Evolutionary conservation across 2,329 filamentous ascomycete species (phyloP).

Genomic region (Trichoderma endophyticum): DNA sequence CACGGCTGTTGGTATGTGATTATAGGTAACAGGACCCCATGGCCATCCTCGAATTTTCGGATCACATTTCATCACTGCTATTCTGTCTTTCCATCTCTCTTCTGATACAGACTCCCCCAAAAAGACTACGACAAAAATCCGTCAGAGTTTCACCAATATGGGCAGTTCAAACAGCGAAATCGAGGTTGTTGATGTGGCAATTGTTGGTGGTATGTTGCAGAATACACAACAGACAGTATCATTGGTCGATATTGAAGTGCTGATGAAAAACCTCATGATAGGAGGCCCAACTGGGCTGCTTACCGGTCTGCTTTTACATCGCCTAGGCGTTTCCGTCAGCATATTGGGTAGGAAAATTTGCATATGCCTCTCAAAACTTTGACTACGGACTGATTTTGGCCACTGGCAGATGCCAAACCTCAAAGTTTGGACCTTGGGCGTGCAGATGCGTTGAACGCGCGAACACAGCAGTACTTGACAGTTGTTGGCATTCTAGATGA

Average conservation of each 20-base stretch:
- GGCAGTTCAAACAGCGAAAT: neutral
- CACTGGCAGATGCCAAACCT: constrained; percentile 36
- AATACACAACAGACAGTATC: neutral
- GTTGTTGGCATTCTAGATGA: constrained; percentile 43
- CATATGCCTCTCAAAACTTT: neutral
- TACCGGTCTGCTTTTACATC: constrained; percentile 41
- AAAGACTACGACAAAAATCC: neutral
- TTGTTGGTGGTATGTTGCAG: constrained; percentile 35
- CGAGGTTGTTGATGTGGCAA: constrained; percentile 33
- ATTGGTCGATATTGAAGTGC: neutral
- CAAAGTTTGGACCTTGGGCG: constrained; percentile 40
- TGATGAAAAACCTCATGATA: constrained; percentile 12
- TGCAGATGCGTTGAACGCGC: constrained; percentile 48
- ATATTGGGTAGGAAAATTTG: constrained; percentile 32
- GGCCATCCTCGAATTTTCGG: neutral
- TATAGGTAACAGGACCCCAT: neutral
- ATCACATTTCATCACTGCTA: neutral
- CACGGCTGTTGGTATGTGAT: neutral
- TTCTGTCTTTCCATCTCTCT: neutral
- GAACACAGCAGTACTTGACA: constrained; percentile 48
- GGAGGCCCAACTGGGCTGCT: constrained; percentile 40
- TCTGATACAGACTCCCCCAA: neutral
- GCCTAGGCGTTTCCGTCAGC: constrained; percentile 40
- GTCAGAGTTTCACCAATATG: neutral
- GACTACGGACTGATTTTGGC: neutral